Percentiles rank a stretch among this genome's conserved stretches.
Evolutionary conservation across 192 early-diverging fungal genomes (phyloP).

Genomic region (Coemansia sp.): DNA sequence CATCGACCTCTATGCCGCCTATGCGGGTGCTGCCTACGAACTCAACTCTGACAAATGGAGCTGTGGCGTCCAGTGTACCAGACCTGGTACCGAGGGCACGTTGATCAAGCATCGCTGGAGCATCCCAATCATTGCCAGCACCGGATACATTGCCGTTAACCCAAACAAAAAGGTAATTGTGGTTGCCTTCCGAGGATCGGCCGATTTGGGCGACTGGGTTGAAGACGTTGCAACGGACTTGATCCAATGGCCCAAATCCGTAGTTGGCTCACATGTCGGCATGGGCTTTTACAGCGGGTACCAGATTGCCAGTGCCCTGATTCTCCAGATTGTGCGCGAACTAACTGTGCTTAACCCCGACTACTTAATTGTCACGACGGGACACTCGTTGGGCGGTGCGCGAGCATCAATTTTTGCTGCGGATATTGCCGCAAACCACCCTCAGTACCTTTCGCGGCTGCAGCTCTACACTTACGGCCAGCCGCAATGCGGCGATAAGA

Average conservation of each 20-base stretch:
- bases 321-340: slow-evolving; percentile 4
- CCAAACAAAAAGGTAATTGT: slow-evolving; percentile 16
- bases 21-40: slow-evolving; percentile 27
- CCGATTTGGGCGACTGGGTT: slow-evolving; percentile 15
- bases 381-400: slow-evolving; percentile 46
- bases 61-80: slow-evolving; percentile 22
- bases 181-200: slow-evolving; percentile 29
- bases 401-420: slow-evolving; percentile 37
- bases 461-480: slow-evolving; percentile 39
- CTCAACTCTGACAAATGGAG: slow-evolving; percentile 8
- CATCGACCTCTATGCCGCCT: slow-evolving; percentile 24
- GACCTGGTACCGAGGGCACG: slow-evolving; percentile 25
- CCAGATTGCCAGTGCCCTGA: slow-evolving; percentile 4
- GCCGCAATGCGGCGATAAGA: slow-evolving; percentile 29
- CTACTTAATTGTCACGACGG: slow-evolving; percentile 27
- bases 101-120: slow-evolving; percentile 22
- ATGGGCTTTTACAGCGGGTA: slow-evolving; percentile 32
- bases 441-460: slow-evolving; percentile 3
- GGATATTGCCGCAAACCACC: slow-evolving; percentile 13
- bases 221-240: slow-evolving; percentile 3
- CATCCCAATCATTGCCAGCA: slow-evolving; percentile 12
- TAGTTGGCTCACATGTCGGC: slow-evolving; percentile 19
- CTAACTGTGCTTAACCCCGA: slow-evolving; percentile 22
- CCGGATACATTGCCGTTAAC: slow-evolving; percentile 27
- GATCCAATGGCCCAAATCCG: slow-evolving; percentile 10